Conservation (phyloP, 2,329 filamentous ascomycete genomes). For the Penicillium sp. region DNA sequence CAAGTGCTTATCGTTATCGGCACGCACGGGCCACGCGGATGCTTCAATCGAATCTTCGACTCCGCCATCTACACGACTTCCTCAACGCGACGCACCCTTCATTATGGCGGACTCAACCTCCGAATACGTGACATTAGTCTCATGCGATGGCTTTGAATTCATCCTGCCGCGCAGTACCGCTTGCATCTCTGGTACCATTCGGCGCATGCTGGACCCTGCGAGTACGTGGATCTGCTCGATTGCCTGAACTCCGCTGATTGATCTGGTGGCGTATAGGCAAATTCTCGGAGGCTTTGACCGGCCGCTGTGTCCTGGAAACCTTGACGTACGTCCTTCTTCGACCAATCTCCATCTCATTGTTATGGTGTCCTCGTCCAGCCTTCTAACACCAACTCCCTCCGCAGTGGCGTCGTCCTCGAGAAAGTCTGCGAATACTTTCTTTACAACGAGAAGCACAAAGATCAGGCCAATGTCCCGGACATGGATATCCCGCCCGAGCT, state of each 20-base stretch:
- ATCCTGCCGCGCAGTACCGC: conserved; percentile 61
- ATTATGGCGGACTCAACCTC: conserved; percentile 23
- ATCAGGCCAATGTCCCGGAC: conserved; percentile 60
- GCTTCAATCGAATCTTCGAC: not conserved
- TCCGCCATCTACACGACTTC: conserved; percentile 1
- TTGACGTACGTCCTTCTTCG: conserved; percentile 50
- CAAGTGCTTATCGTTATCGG: conserved; percentile 4
- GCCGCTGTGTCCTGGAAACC: conserved; percentile 58
- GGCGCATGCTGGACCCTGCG: conserved; percentile 61
- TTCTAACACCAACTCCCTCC: conserved; percentile 4
- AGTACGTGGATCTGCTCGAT: conserved; percentile 46
- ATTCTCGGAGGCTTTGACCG: conserved; percentile 60
- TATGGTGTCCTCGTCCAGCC: not conserved
- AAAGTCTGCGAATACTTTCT: conserved; percentile 70
- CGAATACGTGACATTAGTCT: conserved; percentile 64
- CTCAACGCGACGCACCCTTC: not conserved
- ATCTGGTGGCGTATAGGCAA: conserved; percentile 46
- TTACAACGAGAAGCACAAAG: conserved; percentile 64
- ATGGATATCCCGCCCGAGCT: conserved; percentile 66
- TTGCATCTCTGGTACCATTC: conserved; percentile 60
- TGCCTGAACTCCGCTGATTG: not conserved
- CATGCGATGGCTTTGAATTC: conserved; percentile 64
- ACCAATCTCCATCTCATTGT: not conserved
- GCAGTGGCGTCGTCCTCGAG: conserved; percentile 61
- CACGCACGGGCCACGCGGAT: not conserved